Base-by-base conservation (phyloP, 805 yeast species). In the Candida maris region DNA sequence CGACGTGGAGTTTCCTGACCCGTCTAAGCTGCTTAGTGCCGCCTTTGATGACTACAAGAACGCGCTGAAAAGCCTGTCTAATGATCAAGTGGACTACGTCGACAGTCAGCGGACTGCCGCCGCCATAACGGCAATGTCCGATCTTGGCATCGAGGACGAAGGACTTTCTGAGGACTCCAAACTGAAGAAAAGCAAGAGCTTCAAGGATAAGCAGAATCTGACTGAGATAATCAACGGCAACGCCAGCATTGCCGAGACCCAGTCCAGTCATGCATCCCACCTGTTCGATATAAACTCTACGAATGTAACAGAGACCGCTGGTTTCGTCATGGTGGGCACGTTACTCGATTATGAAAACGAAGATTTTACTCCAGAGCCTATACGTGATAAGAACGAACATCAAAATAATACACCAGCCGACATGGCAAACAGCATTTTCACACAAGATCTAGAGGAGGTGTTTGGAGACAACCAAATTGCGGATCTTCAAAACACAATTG, bases 11-110 rank as follows among this genome's bases (percentile, higher is more conserved):
- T 16, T 42, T 2, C 31, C 45, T 7, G 51, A 51, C 27, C 44
- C 54, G 4, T 35, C 49, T 10, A 42, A 41, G 23, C 32, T 53
- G 9, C 32, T 53, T 4, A 41, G 38, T 17, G 39, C 44, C 15
- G 58, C 58, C 5, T 53, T 51, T 31, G 52, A 51, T 25, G 54
- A 53, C 27, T 53, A 51, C 30, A 41, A 47, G 30, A 39, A 31
- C 12, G 56, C 53, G 18, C 35, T 46, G 13, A 37, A 44, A 24
- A 34, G 47, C 13, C 37, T 45, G 18, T 31, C 43, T 12, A 27
- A 37, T 14, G 48, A 44, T 26, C 30, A 34, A 3, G 36, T 36
- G 4, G 28, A 24, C 15, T 21, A 19, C 17, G 15, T 22, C n/a
- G 31, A 25, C 28, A 7, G 14, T 7, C 15, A 7, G 7, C 8